phyloP scores from a whole-genome alignment of 495 filamentous ascomycete species.

The Hypoxylon intermedium region DNA sequence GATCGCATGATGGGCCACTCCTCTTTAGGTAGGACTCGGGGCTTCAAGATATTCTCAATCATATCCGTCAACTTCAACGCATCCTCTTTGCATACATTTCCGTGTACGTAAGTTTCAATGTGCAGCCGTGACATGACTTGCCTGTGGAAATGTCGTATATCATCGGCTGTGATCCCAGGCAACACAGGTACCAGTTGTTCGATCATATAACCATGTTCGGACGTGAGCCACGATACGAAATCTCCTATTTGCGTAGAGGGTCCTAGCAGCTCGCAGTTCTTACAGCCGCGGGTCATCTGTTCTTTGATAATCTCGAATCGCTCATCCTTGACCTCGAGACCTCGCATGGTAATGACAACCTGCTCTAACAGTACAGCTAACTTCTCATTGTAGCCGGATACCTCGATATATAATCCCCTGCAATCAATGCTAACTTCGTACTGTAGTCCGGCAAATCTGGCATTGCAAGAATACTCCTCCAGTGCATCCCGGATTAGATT shows the following conservation, averaged over 20 bases:
- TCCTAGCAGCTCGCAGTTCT: slow-evolving; percentile 85
- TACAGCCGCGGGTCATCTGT: slow-evolving; percentile 72
- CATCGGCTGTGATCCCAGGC: slow-evolving; percentile 72
- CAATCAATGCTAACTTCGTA: slow-evolving; percentile 76
- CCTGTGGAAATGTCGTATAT: slow-evolving; percentile 78
- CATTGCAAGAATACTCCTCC: slow-evolving; percentile 95
- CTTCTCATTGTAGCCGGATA: slow-evolving; percentile 96
- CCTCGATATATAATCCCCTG: slow-evolving; percentile 76
- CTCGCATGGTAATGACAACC: slow-evolving; percentile 84
- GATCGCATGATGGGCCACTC: slow-evolving; percentile 84
- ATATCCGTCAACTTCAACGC: slow-evolving; percentile 84
- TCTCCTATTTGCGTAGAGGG: slow-evolving; percentile 92
- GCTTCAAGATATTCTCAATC: slow-evolving; percentile 79
- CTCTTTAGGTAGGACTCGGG: slow-evolving; percentile 72
- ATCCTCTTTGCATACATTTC: slow-evolving; percentile 96
- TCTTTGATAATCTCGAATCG: slow-evolving; percentile 94
- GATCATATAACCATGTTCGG: slow-evolving; percentile 77
- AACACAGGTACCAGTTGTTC: slow-evolving; percentile 83
- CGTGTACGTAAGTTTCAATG: slow-evolving; percentile 87
- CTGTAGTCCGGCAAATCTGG: slow-evolving; percentile 88
- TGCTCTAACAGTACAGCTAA: slow-evolving; percentile 90
- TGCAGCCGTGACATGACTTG: slow-evolving; percentile 83
- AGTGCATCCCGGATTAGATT: slow-evolving; percentile 89
- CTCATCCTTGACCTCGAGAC: slow-evolving; percentile 80
- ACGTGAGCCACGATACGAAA: slow-evolving; percentile 78